phyloP scores from a whole-genome alignment of 2,329 filamentous ascomycete species.

The Colletotrichum tamarilloi region DNA sequence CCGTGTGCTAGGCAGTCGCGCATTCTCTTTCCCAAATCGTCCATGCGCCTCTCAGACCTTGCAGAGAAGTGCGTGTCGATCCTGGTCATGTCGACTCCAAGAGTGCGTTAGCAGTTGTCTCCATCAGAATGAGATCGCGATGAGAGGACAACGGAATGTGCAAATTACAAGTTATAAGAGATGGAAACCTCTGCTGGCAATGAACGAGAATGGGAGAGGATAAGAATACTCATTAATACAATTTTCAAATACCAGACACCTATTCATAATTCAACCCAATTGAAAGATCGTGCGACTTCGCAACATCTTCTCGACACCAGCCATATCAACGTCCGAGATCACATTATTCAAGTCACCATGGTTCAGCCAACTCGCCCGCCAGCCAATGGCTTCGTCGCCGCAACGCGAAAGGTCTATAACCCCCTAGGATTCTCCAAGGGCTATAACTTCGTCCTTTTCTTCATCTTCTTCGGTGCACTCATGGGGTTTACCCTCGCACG shows the following conservation, averaged over 20 bases:
- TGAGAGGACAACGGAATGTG: background rate
- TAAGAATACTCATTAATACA: background rate
- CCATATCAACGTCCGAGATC: background rate
- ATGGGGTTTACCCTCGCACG: slow-evolving; percentile 61
- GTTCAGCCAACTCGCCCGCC: slow-evolving; percentile 23
- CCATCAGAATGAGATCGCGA: background rate
- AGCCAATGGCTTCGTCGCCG: slow-evolving; percentile 38
- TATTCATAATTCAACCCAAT: background rate
- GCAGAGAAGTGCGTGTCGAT: background rate
- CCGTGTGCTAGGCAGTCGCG: background rate
- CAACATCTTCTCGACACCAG: background rate
- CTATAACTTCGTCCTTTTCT: slow-evolving; percentile 68
- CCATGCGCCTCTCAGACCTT: background rate
- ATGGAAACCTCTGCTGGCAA: background rate
- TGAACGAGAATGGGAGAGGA: too few relatives aligned
- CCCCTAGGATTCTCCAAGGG: slow-evolving; percentile 65
- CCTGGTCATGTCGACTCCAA: background rate
- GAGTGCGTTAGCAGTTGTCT: background rate
- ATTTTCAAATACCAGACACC: too few relatives aligned
- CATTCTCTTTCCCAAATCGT: background rate
- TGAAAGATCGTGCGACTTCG: background rate
- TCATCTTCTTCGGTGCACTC: slow-evolving; percentile 58
- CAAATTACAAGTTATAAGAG: background rate
- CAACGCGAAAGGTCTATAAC: slow-evolving; percentile 49
- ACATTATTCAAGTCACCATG: background rate